These are phyloP conservation scores for Ustilago hordei DNA, from an alignment of 1,284 basidiomycete species.

Conservation along the genomic window DNA sequence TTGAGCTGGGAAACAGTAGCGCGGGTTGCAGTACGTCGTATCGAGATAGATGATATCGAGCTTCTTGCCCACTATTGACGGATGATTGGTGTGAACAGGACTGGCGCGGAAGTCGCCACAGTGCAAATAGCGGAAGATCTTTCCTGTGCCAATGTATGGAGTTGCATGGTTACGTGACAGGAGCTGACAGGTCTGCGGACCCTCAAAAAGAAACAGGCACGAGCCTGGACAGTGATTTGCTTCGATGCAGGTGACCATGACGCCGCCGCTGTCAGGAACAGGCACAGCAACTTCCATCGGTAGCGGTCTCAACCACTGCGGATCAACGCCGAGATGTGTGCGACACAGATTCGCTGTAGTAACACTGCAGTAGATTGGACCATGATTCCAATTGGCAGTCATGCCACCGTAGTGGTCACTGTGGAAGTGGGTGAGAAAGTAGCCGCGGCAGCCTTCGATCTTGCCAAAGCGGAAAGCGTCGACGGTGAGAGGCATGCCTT, in stretches of 20 bases:
- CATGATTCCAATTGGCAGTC: slow-evolving; percentile 82
- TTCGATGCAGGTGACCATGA: slow-evolving; percentile 91
- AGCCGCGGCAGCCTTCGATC: slow-evolving; percentile 87
- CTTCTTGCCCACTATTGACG: slow-evolving; percentile 56
- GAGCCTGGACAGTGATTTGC: slow-evolving; percentile 96
- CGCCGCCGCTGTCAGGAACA: slow-evolving; percentile 85
- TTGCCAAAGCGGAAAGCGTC: slow-evolving; percentile 93
- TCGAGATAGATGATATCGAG: slow-evolving; percentile 93
- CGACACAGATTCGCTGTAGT: slow-evolving; percentile 88
- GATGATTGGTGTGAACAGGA: slow-evolving; percentile 58
- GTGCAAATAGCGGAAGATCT: slow-evolving; percentile 87
- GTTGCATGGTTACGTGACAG: slow-evolving; percentile 47
- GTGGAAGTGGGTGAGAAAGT: slow-evolving; percentile 77
- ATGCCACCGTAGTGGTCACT: slow-evolving; percentile 72
- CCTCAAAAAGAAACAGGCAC: slow-evolving; percentile 92
- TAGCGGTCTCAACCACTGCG: slow-evolving; percentile 85
- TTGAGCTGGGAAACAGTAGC: slow-evolving; percentile 95
- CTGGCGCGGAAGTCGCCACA: slow-evolving; percentile 81
- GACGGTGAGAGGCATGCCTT: slow-evolving; percentile 96
- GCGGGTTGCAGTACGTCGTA: slow-evolving; percentile 94
- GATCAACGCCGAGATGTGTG: slow-evolving; percentile 87
- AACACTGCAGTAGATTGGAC: slow-evolving; percentile 91
- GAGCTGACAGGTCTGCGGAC: slow-evolving; percentile 85
- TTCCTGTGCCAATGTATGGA: slow-evolving; percentile 58
- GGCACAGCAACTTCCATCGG: slow-evolving; percentile 81